These are phyloP conservation scores for Blastomyces parvus DNA, from an alignment of 2,329 filamentous ascomycete species.

Conservation along the genomic window DNA sequence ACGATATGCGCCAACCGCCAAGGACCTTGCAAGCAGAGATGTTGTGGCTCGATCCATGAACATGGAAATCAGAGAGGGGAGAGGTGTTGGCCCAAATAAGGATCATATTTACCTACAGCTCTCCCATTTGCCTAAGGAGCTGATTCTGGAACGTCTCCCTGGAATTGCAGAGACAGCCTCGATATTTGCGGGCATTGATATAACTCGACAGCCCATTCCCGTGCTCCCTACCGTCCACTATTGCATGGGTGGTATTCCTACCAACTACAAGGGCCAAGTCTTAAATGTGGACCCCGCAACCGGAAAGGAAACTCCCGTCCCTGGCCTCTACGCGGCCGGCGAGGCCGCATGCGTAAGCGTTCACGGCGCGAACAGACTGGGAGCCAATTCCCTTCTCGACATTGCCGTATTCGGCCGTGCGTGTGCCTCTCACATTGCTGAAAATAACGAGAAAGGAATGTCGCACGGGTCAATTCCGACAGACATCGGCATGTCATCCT, in stretches of 20 bases:
- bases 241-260: conserved; percentile 93
- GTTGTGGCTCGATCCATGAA: conserved; percentile 89
- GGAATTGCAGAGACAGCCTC: conserved; percentile 88
- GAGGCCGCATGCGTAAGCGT: conserved; percentile 87
- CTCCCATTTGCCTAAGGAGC: conserved; percentile 72
- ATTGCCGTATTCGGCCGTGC: conserved; percentile 84
- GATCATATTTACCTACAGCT: conserved; percentile 90
- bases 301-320: conserved; percentile 74
- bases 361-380: conserved; percentile 83
- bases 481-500: conserved; percentile 70
- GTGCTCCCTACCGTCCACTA: conserved; percentile 86
- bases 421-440: conserved; percentile 79
- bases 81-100: conserved; percentile 81
- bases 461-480: conserved; percentile 55
- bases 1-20: conserved; percentile 81
- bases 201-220: conserved; percentile 79
- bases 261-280: conserved; percentile 82
- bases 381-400: conserved; percentile 85
- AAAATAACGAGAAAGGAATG: conserved; percentile 71
- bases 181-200: conserved; percentile 84
- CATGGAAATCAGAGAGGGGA: conserved; percentile 81
- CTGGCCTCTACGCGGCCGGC: conserved; percentile 79
- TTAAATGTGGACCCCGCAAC: conserved; percentile 62
- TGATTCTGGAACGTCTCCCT: conserved; percentile 78
- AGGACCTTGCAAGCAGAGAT: conserved; percentile 82